Evolutionary conservation across 768 basidiomycete genomes (phyloP).

Genomic region (Piloderma croceum): DNA sequence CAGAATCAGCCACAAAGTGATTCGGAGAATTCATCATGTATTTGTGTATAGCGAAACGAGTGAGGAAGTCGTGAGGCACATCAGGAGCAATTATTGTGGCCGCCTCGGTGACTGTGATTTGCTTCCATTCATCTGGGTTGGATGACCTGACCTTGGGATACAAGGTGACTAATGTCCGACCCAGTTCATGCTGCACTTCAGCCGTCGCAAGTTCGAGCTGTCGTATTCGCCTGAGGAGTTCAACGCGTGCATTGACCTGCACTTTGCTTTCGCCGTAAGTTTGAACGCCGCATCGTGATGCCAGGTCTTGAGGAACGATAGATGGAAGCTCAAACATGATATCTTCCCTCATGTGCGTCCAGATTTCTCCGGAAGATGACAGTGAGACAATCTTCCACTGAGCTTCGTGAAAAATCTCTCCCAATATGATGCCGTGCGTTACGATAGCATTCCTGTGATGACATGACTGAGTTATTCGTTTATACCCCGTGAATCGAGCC

Average conservation of each 20-base stretch:
- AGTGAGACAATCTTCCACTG: slow-evolving; percentile 20
- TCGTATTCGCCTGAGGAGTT: slow-evolving; percentile 56
- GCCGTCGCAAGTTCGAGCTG: no score
- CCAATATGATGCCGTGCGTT: slow-evolving; percentile 4
- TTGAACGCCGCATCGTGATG: slow-evolving; percentile 41
- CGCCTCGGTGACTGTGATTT: slow-evolving; percentile 50
- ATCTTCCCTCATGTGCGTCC: slow-evolving; percentile 45
- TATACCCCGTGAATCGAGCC: slow-evolving; percentile 13
- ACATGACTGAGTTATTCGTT: no score
- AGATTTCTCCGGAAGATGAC: slow-evolving; percentile 44
- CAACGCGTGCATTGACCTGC: slow-evolving; percentile 56
- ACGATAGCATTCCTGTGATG: slow-evolving; percentile 27
- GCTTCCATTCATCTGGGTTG: slow-evolving; percentile 48
- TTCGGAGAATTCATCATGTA: slow-evolving; percentile 50
- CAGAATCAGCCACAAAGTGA: slow-evolving; percentile 47
- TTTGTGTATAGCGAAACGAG: slow-evolving; percentile 52
- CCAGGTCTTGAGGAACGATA: slow-evolving; percentile 43
- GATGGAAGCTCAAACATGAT: slow-evolving; percentile 56
- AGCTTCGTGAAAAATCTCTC: background rate
- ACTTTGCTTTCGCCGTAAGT: slow-evolving; percentile 22
- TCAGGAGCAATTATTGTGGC: slow-evolving; percentile 37
- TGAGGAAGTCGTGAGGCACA: slow-evolving; percentile 34
- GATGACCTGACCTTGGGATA: slow-evolving; percentile 41
- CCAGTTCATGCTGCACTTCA: no score
- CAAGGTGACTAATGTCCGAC: no score